Evolutionary conservation across 257 asterid species (phyloP).

Genomic region (Rhazya stricta): DNA sequence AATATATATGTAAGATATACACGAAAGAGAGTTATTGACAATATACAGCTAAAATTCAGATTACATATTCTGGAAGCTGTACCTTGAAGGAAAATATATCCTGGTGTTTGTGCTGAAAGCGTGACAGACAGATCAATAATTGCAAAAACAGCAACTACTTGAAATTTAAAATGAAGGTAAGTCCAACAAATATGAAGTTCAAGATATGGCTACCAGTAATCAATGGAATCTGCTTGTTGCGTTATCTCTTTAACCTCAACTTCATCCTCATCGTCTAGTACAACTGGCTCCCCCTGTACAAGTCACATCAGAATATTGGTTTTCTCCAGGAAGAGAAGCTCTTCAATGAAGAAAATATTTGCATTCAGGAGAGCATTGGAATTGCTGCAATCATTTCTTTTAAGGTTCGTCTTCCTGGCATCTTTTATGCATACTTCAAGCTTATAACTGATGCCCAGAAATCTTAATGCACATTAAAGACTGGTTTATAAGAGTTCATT

Average conservation of each 20-base stretch:
- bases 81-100: conserved; percentile 91
- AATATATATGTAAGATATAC: too few relatives aligned
- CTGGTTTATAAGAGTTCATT: not conserved
- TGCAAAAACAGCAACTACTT: not conserved
- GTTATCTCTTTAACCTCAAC: conserved; percentile 38
- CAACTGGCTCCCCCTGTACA: conserved; percentile 52
- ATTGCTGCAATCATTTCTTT: not conserved
- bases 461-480: not conserved
- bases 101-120: conserved; percentile 41
- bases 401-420: not conserved
- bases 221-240: conserved; percentile 30
- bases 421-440: not conserved
- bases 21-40: too few relatives aligned
- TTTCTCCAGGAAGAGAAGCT: not conserved
- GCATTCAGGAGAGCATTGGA: not conserved
- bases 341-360: not conserved
- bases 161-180: not conserved
- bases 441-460: not conserved
- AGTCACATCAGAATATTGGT: not conserved
- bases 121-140: conserved; percentile 24
- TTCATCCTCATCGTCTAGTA: conserved; percentile 81
- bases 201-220: conserved; percentile 37
- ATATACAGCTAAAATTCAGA: not conserved
- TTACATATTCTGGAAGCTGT: conserved; percentile 16
- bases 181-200: conserved; percentile 13